phyloP scores from a whole-genome alignment of 108 stramenopile genomes.

The Schizochytrium sp. region DNA sequence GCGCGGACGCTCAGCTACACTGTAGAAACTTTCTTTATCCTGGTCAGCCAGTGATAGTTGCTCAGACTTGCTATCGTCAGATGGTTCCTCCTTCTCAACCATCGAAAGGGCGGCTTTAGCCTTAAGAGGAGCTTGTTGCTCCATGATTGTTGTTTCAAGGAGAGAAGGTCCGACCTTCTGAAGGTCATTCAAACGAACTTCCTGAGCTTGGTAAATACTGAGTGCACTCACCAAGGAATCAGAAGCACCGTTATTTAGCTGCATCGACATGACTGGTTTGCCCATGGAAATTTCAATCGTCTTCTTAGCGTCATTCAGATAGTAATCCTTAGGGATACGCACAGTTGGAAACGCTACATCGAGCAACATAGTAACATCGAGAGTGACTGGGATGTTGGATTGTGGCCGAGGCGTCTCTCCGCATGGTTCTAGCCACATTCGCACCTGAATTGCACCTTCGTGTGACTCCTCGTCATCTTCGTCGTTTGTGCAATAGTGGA shows the following conservation, averaged over 20 bases:
- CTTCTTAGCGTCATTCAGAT: conserved; percentile 16
- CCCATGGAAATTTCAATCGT: conserved; percentile 25
- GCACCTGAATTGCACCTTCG: not conserved
- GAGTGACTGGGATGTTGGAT: not conserved
- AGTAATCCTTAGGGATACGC: not conserved
- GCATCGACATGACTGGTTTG: not conserved
- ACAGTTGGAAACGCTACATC: not conserved
- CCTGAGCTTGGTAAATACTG: not conserved
- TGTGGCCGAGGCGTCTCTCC: not conserved
- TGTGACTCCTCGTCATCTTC: not conserved
- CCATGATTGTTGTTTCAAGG: too few relatives aligned
- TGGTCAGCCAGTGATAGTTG: too few relatives aligned
- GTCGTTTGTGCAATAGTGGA: not conserved
- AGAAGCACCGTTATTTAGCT: not conserved
- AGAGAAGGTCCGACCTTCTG: not conserved
- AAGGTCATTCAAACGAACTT: not conserved
- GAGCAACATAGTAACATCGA: conserved; percentile 30
- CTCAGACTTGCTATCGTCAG: too few relatives aligned
- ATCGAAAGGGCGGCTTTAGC: too few relatives aligned
- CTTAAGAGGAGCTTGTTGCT: too few relatives aligned
- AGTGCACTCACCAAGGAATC: not conserved
- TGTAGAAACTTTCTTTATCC: not conserved
- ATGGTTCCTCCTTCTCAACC: too few relatives aligned
- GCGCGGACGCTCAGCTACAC: not conserved
- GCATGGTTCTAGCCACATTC: conserved; percentile 30